Evolutionary conservation across 2,329 filamentous ascomycete species (phyloP).

Genomic region (Orbilia blumenaviensis): DNA sequence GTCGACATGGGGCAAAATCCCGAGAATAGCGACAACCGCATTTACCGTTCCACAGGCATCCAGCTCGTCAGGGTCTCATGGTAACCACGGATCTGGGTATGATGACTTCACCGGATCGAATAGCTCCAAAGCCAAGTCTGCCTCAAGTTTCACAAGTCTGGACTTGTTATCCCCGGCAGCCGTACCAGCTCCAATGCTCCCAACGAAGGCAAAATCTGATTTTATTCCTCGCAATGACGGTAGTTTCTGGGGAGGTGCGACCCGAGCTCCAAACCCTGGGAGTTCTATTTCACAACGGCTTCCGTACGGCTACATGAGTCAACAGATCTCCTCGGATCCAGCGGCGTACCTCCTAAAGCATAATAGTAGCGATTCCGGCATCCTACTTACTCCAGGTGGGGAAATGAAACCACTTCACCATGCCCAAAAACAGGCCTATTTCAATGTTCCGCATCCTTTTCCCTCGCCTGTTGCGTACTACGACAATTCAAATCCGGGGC

Average conservation of each 20-base stretch:
- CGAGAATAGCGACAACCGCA: background rate
- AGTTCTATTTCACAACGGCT: background rate
- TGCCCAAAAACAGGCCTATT: slow-evolving; percentile 6
- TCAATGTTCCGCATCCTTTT: background rate
- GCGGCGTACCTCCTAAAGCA: slow-evolving; percentile 25
- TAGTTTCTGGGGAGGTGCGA: background rate
- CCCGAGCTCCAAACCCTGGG: background rate
- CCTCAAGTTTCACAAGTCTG: background rate
- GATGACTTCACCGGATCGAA: background rate
- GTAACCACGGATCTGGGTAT: background rate
- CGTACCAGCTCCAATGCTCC: background rate
- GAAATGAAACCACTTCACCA: background rate
- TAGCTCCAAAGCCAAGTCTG: background rate
- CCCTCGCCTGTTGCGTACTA: background rate
- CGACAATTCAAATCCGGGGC: background rate
- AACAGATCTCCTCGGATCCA: background rate
- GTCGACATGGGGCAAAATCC: background rate
- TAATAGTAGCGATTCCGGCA: background rate
- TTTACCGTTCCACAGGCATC: background rate
- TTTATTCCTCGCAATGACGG: background rate
- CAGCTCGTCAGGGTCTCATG: background rate
- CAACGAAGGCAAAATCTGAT: background rate
- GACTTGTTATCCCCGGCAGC: background rate
- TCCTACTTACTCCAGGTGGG: slow-evolving; percentile 3
- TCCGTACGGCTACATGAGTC: slow-evolving; percentile 1